Base-by-base conservation (phyloP, 805 yeast genomes). In the Citeromyces nyonsensis region DNA sequence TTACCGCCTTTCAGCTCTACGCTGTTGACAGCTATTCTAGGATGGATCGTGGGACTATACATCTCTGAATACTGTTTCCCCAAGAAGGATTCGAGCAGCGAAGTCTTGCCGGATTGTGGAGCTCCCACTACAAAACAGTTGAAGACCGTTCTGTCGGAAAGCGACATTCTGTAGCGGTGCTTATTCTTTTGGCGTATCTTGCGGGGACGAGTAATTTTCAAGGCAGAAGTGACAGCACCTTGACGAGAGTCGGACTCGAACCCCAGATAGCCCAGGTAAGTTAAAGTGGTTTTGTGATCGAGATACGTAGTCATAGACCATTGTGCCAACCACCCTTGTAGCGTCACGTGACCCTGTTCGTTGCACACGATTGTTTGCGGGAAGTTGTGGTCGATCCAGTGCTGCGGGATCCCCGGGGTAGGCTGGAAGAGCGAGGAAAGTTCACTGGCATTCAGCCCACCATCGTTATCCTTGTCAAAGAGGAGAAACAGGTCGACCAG, bases 291-390 rank as follows among this genome's bases (percentile, higher is more conserved):
- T 42, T 67, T 73, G 47, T 80, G 73, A 44, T 86, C 94, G 22
- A 91, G 57, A 42, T 73, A 85, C 0, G 97, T 88, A 1, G 95
- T 84, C 81, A 91, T 80, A 43, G 88, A 78, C 99, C 99, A 91
- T 46, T 88, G 97, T 0, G 98, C 98, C 26, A 91, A 56, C 99
- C 99, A 91, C 3, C 99, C 98, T 56, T 93, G 98, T 18, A 91
- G 54, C 0, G 97, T 84, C 4, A 91, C 85, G 48, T 73, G 69
- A 0, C 95, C 96, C 39, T 74, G 76, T 40, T 85, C 95, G 48
- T 85, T 86, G 33, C 94, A 70, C 2, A 88, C 95, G 8, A 94
- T 82, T 1, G 94, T 72, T 15, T 66, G 60, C 0, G 99, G 99
- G 47, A 91, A 91, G 40, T 75, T 75, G 0, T 82, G 67, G 10